Evolutionary conservation across 2,329 filamentous ascomycete species (phyloP).

Genomic region (Pseudopyrenochaeta lycopersici): DNA sequence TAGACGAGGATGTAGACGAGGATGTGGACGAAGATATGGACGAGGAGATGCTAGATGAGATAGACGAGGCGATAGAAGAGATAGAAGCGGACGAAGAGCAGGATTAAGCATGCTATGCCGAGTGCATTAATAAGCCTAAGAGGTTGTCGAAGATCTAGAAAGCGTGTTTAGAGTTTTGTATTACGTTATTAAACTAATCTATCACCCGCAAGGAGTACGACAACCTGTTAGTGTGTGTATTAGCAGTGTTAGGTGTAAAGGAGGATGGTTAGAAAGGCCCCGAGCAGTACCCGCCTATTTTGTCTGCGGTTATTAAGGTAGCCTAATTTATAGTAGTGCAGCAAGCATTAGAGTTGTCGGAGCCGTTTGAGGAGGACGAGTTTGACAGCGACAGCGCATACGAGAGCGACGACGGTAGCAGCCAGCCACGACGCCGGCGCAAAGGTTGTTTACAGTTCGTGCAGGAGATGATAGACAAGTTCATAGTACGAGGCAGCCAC

Average conservation of each 20-base stretch:
- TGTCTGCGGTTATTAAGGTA: slow-evolving; percentile 28
- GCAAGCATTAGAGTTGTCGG: slow-evolving; percentile 19
- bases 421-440: background rate
- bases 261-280: slow-evolving; percentile 19
- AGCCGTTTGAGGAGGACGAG: slow-evolving; percentile 1
- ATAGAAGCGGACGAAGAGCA: too few relatives aligned
- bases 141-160: slow-evolving; percentile 11
- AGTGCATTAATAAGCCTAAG: slow-evolving; percentile 2
- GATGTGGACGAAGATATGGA: too few relatives aligned
- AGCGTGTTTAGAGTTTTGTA: slow-evolving; percentile 28
- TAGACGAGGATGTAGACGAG: too few relatives aligned
- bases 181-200: slow-evolving; percentile 22
- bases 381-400: slow-evolving; percentile 13
- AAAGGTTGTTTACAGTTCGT: slow-evolving; percentile 25
- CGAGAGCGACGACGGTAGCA: slow-evolving; percentile 9
- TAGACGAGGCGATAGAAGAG: too few relatives aligned
- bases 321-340: slow-evolving; percentile 29
- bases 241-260: slow-evolving; percentile 30
- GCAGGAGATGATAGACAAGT: slow-evolving; percentile 18
- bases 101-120: background rate
- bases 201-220: slow-evolving; percentile 25
- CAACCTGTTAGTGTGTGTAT: slow-evolving; percentile 23
- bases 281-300: slow-evolving; percentile 22
- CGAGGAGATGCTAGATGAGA: too few relatives aligned
- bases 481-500: slow-evolving; percentile 22